phyloP scores from a whole-genome alignment of 805 yeast species.

The Candida hungchunana region DNA sequence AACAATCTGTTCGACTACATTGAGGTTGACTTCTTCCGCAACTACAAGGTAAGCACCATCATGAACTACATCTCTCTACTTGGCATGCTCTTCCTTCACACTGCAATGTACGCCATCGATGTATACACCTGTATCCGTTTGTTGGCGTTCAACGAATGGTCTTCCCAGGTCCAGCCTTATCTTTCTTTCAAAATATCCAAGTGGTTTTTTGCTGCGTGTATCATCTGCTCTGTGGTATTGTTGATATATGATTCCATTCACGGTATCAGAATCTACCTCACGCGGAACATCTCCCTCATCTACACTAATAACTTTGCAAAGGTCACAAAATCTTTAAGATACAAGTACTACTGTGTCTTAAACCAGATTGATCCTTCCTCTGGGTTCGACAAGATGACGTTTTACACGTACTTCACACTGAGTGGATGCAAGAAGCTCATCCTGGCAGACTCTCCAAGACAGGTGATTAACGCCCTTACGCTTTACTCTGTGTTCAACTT shows the following conservation, averaged over 20 bases:
- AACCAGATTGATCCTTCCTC: constrained; percentile 63
- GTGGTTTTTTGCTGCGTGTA: constrained; percentile 82
- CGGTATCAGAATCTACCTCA: constrained; percentile 54
- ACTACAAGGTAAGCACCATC: constrained; percentile 40
- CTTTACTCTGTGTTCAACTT: constrained; percentile 46
- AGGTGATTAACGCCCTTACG: constrained; percentile 76
- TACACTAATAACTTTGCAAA: constrained; percentile 67
- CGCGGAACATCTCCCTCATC: constrained; percentile 62
- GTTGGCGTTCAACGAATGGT: constrained; percentile 70
- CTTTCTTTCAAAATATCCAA: constrained; percentile 47
- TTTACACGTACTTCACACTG: constrained; percentile 59
- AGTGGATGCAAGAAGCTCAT: constrained; percentile 59
- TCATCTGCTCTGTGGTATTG: constrained; percentile 61
- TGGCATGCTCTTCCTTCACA: constrained; percentile 36
- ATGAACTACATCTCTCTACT: constrained; percentile 39
- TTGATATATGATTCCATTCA: constrained; percentile 51
- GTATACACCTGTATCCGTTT: constrained; percentile 74
- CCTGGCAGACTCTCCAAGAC: constrained; percentile 84
- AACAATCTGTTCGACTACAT: constrained; percentile 44
- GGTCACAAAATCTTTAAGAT: constrained; percentile 51
- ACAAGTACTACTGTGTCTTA: constrained; percentile 68
- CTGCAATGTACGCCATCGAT: constrained; percentile 61
- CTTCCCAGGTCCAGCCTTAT: constrained; percentile 45
- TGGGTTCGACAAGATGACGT: constrained; percentile 62
- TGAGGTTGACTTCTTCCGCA: constrained; percentile 43